phyloP scores from a whole-genome alignment of 306 rosid species.

The Dalbergia cochinchinensis region DNA sequence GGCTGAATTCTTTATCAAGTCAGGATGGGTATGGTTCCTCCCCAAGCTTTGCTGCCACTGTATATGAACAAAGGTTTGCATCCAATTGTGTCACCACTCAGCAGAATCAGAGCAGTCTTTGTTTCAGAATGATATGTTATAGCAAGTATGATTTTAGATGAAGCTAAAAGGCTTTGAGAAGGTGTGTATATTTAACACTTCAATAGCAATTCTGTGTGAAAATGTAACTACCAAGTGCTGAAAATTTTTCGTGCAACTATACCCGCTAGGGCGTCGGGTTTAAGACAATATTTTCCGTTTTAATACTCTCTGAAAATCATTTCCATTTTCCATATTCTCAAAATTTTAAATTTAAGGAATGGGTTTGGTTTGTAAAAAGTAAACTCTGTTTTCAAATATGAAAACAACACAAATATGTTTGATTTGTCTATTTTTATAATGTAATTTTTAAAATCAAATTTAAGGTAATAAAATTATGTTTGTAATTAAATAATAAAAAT shows the following conservation, averaged over 20 bases:
- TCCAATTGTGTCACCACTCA: slow-evolving; percentile 53
- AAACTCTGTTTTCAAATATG: too few species aligned
- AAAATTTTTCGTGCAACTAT: neutral
- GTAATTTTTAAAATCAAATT: too few species aligned
- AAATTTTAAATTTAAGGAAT: too few species aligned
- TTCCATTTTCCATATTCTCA: too few species aligned
- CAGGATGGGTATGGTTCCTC: slow-evolving; percentile 40
- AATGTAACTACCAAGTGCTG: neutral
- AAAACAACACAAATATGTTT: too few species aligned
- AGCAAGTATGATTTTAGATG: neutral
- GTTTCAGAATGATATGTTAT: neutral
- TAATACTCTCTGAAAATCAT: too few species aligned
- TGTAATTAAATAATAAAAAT: too few species aligned
- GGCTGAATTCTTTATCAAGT: slow-evolving; percentile 15
- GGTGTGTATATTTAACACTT: neutral
- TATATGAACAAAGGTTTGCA: slow-evolving; percentile 52
- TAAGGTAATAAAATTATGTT: too few species aligned
- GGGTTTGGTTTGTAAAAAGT: too few species aligned
- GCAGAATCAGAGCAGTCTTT: neutral
- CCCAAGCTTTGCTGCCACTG: slow-evolving; percentile 46
- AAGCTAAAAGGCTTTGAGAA: neutral
- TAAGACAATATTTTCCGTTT: too few species aligned
- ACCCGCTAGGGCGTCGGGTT: neutral
- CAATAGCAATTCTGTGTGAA: neutral
- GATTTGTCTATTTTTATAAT: too few species aligned